Conservation (phyloP, 352 stramenopile genomes). For the Phytophthora cactorum region DNA sequence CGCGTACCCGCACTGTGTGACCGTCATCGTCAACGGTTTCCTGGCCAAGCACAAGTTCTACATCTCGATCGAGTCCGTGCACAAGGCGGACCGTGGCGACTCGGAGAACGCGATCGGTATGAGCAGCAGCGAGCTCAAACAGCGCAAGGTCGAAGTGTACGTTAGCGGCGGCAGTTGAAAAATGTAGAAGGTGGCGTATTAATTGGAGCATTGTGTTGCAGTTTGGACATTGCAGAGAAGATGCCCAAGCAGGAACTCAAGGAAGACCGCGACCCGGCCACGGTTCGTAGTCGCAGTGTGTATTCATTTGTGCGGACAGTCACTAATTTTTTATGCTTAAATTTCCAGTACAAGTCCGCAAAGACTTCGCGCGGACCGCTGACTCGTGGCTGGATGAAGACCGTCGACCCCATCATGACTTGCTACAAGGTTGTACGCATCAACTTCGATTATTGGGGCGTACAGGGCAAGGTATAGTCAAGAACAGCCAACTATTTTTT, state of each 20-base stretch:
- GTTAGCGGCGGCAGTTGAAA: slow-evolving; percentile 14
- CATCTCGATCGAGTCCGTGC: slow-evolving; percentile 85
- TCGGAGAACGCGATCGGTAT: slow-evolving; percentile 75
- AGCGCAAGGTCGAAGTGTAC: slow-evolving; percentile 81
- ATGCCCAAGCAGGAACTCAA: slow-evolving; percentile 79
- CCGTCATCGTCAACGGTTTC: slow-evolving; percentile 87
- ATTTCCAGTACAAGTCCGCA: slow-evolving; percentile 64
- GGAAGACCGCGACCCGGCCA: slow-evolving; percentile 69
- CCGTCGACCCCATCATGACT: slow-evolving; percentile 80
- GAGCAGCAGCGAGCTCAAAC: slow-evolving; percentile 71
- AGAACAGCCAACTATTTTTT: neutral
- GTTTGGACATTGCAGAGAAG: slow-evolving; percentile 79
- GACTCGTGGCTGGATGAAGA: slow-evolving; percentile 68
- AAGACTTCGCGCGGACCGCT: slow-evolving; percentile 81
- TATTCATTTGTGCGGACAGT: neutral
- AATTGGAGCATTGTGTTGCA: slow-evolving; percentile 23
- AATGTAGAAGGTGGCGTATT: neutral
- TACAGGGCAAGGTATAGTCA: slow-evolving; percentile 66
- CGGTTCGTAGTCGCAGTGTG: slow-evolving; percentile 32
- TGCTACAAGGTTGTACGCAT: slow-evolving; percentile 89
- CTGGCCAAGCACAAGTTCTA: slow-evolving; percentile 89
- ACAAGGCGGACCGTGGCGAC: slow-evolving; percentile 64
- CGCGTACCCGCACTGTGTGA: slow-evolving; percentile 87
- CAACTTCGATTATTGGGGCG: slow-evolving; percentile 91
- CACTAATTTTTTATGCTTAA: slow-evolving; percentile 4